Percentiles rank a stretch among this genome's conserved stretches.
Evolutionary conservation across 495 filamentous ascomycete species (phyloP).

Genomic region (Evernia prunastri): DNA sequence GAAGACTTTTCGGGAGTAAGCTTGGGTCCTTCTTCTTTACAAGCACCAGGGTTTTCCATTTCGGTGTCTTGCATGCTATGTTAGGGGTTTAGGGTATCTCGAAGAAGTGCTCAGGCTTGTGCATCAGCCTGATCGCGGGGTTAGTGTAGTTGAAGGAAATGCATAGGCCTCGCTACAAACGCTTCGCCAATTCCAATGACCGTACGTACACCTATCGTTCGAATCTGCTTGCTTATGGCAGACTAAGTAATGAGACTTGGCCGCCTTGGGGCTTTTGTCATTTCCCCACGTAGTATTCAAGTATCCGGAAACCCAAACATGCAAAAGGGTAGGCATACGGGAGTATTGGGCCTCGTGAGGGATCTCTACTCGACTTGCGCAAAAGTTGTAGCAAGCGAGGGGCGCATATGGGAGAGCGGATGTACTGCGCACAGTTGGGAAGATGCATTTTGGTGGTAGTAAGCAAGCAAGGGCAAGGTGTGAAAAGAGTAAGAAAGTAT

Average conservation of each 20-base stretch:
- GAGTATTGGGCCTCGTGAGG: not conserved
- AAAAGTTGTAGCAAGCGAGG: conserved; percentile 17
- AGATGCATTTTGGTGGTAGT: not conserved
- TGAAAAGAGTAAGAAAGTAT: too few relatives aligned
- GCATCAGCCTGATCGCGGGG: not conserved
- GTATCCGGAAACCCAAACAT: not conserved
- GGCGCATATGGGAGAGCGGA: conserved; percentile 5
- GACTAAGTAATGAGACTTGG: not conserved
- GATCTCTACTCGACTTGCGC: conserved; percentile 13
- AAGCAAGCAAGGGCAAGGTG: not conserved
- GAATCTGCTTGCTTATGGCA: not conserved
- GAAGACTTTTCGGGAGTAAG: not conserved
- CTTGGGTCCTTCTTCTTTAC: not conserved
- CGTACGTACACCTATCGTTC: not conserved
- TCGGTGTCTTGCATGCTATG: conserved; percentile 7
- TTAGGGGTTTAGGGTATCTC: conserved; percentile 6
- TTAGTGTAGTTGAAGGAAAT: not conserved
- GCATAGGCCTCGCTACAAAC: conserved; percentile 13
- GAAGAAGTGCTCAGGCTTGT: not conserved
- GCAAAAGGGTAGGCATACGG: not conserved
- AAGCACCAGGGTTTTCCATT: conserved; percentile 7
- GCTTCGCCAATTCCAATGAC: not conserved
- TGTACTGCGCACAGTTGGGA: not conserved
- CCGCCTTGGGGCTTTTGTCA: not conserved
- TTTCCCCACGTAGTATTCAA: not conserved